Conservation (phyloP, 1,284 basidiomycete genomes). For the Ceraceosorus guamensis region DNA sequence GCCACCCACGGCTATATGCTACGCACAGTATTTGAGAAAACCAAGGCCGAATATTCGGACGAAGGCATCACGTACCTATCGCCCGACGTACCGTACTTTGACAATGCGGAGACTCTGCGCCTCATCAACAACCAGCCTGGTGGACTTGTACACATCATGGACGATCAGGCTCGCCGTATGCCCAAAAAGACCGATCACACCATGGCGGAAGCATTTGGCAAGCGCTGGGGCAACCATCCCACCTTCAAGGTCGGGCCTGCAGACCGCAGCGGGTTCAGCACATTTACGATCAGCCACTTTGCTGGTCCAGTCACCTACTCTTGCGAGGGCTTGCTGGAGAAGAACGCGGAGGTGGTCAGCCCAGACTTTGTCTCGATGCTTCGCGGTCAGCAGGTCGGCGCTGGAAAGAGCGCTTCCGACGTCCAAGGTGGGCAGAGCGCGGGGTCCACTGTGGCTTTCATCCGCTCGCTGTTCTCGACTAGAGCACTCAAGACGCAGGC, state of each 20-base stretch:
- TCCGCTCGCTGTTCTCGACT: constrained; percentile 77
- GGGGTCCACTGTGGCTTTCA: constrained; percentile 59
- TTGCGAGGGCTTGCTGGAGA: constrained; percentile 76
- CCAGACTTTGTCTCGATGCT: constrained; percentile 87
- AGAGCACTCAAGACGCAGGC: constrained; percentile 81
- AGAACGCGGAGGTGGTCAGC: constrained; percentile 80
- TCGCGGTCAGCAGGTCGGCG: constrained; percentile 56
- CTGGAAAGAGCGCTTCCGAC: constrained; percentile 37
- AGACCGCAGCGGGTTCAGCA: constrained; percentile 68
- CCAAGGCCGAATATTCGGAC: constrained; percentile 69
- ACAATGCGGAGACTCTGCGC: constrained; percentile 82
- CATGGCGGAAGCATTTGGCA: constrained; percentile 88
- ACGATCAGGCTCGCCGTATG: constrained; percentile 79
- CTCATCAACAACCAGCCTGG: constrained; percentile 79
- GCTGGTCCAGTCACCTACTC: constrained; percentile 86
- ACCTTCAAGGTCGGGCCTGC: constrained; percentile 58
- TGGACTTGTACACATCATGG: constrained; percentile 92
- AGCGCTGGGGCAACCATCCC: constrained; percentile 87
- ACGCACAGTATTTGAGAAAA: constrained; percentile 68
- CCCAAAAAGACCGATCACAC: constrained; percentile 86
- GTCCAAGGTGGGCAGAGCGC: constrained; percentile 17
- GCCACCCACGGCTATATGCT: constrained; percentile 77
- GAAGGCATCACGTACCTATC: constrained; percentile 72
- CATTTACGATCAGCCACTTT: constrained; percentile 88
- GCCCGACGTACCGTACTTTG: constrained; percentile 73